Evolutionary conservation across 2,329 filamentous ascomycete species (phyloP), one percentile per base, ranked within the genome.

Genomic region (Phaeoacremonium minimum): DNA sequence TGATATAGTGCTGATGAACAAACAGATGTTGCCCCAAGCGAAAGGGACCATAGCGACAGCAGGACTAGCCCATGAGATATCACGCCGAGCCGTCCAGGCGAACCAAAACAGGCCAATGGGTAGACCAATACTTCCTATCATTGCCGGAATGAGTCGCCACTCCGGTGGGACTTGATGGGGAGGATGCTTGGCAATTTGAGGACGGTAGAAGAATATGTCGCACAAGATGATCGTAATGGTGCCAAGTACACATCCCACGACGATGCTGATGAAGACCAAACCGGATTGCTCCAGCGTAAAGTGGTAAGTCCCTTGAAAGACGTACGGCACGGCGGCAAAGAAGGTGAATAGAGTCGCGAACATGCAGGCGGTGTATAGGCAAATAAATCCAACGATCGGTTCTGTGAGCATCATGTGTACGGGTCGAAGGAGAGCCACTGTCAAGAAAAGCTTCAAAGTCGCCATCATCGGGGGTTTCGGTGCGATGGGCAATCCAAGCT

Each of bases 361-460:
- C 35, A 68, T 64, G 46, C 66, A 69, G 0, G 71, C 57, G 0
- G 69, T 61, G 45, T 76, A 77, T 1, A 77, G 47, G 29, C 64
- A 68, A 26, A 68, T 54, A 37, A 80, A 75, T 9, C 71, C 69
- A 3, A 83, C 72, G 26, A 85, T 80, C 3, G 80, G 79, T 46
- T 85, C 80, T 2, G 71, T 69, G 28, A 79, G 50, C 7, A 84
- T 63, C 66, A 85, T 79, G 30, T 69, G 65, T 1, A 80, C 14
- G 0, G 77, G 77, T 9, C 75, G 62, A 13, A 73, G 41, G 2
- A 76, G 51, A 2, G 67, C 64, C 1, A 66, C 54, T 0, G 64
- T 56, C 4, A 68, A 41, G 39, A 73, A 70, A 2, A 42, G 14
- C 15, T 44, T 47, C 17, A 64, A 30, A 4, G 48, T 54, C 7